Evolutionary conservation across 2,329 filamentous ascomycete species (phyloP), one percentile per base, ranked within the genome.

Genomic region (Hypocrella siamensis): DNA sequence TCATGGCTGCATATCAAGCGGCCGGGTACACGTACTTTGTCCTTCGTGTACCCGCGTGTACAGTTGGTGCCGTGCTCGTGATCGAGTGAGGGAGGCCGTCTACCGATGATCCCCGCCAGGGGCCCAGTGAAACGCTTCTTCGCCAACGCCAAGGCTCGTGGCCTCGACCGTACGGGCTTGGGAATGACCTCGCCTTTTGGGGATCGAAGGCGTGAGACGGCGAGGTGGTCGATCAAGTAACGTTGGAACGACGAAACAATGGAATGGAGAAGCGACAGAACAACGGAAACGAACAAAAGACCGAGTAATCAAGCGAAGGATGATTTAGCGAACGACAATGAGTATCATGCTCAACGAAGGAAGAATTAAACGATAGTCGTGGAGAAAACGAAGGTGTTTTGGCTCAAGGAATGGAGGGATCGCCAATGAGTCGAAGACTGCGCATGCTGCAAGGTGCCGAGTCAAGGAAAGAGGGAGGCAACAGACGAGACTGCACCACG

Each of bases 1-100:
- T 49, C 53, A 56, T 54, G 42, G 40, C 49, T 42, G 48, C 51
- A 54, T 54, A 30, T 40, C 46, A 41, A 26, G 25, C 12, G 17
- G 17, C 7, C 4, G 16, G 15, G 7, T 26, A 14, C 6, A 26
- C n/a, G 10, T 26, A 7, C 7, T 14, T 14, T 7, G 10, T 7
- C n/a, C 25, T 7, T n/a, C 25, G 7, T 26, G 25, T 12, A 12
- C 21, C 21, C 12, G 21, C 21, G 8, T 22, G 21, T 8, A 22
- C 8, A 22, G 21, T 7, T 12, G 12, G 12, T 22, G 21, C 21
- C 21, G 21, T 22, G 21, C 21, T 22, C 8, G 21, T 12, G 12
- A 22, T 12, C 21, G 21, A 10, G 25, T 12, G n/a, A 14, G 15
- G n/a, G 9, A 26, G n/a, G 25, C n/a, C n/a, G n/a, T n/a, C n/a